phyloP scores from a whole-genome alignment of 345 rosid species.

The Populus pruinosa region DNA sequence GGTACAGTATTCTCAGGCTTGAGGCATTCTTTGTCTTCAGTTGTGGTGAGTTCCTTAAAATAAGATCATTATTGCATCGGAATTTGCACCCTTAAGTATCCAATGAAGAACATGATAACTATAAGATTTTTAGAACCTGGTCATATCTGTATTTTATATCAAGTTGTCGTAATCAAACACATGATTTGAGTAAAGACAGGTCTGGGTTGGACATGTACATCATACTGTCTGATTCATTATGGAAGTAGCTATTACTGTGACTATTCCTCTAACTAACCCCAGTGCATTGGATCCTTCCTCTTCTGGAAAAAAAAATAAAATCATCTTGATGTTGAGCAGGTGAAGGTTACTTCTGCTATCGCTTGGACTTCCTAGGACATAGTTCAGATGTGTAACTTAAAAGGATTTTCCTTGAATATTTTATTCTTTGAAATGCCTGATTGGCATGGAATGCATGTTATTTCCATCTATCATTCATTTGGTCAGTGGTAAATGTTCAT shows the following conservation, averaged over 20 bases:
- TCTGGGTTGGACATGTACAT: neutral
- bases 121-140: neutral
- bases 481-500: neutral
- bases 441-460: neutral
- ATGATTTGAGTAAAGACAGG: neutral
- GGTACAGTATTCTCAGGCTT: conserved; percentile 86
- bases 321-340: neutral
- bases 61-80: neutral
- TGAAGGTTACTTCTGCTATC: neutral
- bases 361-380: neutral
- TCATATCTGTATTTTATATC: neutral
- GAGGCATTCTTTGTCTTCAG: conserved; percentile 91
- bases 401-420: neutral
- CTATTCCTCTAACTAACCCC: neutral
- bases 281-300: neutral
- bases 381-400: neutral
- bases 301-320: neutral
- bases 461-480: neutral
- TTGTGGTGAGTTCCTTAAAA: conserved; percentile 58
- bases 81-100: neutral
- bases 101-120: neutral
- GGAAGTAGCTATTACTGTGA: neutral
- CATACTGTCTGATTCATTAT: neutral
- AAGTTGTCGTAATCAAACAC: neutral
- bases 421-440: neutral